Evolutionary conservation across 169 alveolate species (phyloP).

Genomic region (Plasmodium sp.): DNA sequence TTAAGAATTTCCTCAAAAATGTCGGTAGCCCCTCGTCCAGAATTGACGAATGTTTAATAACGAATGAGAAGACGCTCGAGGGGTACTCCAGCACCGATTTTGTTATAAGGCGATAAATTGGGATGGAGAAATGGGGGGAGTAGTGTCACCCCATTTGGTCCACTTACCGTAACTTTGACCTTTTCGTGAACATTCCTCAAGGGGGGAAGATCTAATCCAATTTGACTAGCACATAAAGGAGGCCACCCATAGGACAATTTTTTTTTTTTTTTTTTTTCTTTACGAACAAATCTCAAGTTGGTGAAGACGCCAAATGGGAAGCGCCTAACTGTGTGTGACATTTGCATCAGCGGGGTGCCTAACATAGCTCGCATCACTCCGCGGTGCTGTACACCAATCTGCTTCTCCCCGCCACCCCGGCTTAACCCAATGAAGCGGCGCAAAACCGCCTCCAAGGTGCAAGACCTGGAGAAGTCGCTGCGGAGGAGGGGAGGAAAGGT

Average conservation of each 20-base stretch:
- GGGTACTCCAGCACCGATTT: slow-evolving; percentile 18
- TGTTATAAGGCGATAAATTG: slow-evolving; percentile 17
- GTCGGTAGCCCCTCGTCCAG: slow-evolving; percentile 84
- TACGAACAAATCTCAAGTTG: not conserved
- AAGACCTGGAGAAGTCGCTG: slow-evolving; percentile 28
- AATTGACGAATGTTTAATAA: slow-evolving; percentile 78
- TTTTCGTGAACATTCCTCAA: not conserved
- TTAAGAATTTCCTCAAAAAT: slow-evolving; percentile 76
- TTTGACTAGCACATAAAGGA: not conserved
- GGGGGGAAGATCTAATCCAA: not conserved
- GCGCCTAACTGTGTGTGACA: not conserved
- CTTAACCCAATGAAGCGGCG: slow-evolving; percentile 7
- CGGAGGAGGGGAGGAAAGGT: slow-evolving; percentile 49
- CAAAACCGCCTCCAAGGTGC: not conserved
- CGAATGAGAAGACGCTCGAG: slow-evolving; percentile 56
- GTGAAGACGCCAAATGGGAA: not conserved
- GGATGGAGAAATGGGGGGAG: not conserved
- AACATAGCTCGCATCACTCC: not conserved
- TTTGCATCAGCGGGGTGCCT: not conserved
- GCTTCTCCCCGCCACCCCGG: not conserved
- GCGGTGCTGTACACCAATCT: not conserved
- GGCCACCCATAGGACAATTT: not conserved
- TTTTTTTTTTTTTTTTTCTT: slow-evolving; percentile 4
- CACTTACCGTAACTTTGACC: not conserved
- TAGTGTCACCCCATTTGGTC: not conserved